Evolutionary conservation across 2,329 filamentous ascomycete species (phyloP).

Genomic region (Colletotrichum sp.): DNA sequence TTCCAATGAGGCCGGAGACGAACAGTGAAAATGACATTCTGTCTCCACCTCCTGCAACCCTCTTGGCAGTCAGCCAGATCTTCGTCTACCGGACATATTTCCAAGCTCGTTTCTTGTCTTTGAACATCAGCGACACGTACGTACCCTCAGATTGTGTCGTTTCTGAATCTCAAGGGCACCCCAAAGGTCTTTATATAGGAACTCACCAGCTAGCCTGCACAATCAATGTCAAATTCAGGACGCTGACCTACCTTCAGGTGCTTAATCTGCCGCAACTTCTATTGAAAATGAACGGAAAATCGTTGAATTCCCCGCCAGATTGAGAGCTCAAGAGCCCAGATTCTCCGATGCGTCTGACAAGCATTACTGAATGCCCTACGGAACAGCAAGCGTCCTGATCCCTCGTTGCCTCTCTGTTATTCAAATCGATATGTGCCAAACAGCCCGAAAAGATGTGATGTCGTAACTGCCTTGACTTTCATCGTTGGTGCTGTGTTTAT

Average conservation of each 20-base stretch:
- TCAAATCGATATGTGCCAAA: background rate
- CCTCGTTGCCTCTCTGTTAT: background rate
- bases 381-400: background rate
- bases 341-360: background rate
- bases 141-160: background rate
- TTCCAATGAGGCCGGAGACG: background rate
- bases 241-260: too few species aligned
- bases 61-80: background rate
- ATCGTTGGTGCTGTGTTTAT: background rate
- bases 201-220: background rate
- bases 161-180: fast-evolving
- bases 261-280: too few species aligned
- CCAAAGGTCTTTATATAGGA: background rate
- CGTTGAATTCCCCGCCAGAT: background rate
- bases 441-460: fast-evolving
- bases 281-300: too few species aligned
- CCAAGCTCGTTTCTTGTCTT: background rate
- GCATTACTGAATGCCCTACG: background rate
- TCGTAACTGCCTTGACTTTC: background rate
- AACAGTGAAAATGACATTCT: background rate
- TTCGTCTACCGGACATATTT: fast-evolving
- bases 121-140: too few species aligned
- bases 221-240: fast-evolving
- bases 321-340: fast-evolving
- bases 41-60: too few species aligned